phyloP scores from a whole-genome alignment of 345 rosid species.

The Lepidium aucheri region DNA sequence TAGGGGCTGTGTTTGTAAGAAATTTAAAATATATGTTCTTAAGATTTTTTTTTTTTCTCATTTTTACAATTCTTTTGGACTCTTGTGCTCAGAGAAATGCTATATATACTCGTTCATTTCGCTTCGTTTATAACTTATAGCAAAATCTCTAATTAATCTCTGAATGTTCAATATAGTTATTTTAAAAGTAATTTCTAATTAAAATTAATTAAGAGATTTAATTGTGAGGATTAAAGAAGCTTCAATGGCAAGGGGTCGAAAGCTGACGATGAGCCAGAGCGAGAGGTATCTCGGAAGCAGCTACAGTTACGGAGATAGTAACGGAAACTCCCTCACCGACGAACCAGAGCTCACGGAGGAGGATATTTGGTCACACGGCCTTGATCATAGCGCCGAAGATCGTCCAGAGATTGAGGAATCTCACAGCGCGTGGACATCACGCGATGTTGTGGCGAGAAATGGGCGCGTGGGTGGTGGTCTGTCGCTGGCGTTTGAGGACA shows the following conservation, averaged over 20 bases:
- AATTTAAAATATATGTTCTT: not conserved
- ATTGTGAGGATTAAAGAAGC: not conserved
- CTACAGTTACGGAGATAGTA: constrained; percentile 22
- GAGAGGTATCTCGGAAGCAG: constrained; percentile 55
- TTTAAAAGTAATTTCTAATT: not conserved
- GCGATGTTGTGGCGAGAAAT: constrained; percentile 19
- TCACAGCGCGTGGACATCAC: constrained; percentile 36
- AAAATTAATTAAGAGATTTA: not conserved
- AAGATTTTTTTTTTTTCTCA: not conserved
- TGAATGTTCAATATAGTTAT: not conserved
- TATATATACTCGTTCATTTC: constrained; percentile 23
- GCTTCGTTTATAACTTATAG: constrained; percentile 23
- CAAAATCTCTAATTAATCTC: constrained; percentile 17
- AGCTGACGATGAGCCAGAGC: constrained; percentile 66
- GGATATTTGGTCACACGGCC: constrained; percentile 76
- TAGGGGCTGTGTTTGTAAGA: not conserved
- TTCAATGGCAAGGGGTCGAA: constrained; percentile 52
- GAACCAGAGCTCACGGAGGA: constrained; percentile 66
- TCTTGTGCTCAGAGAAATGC: constrained; percentile 12
- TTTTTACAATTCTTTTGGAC: constrained; percentile 12
- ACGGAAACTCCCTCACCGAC: constrained; percentile 23
- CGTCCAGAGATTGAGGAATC: not conserved
- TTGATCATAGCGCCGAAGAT: constrained; percentile 26
- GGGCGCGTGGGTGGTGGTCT: constrained; percentile 57
- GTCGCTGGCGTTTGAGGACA: constrained; percentile 60